These are phyloP conservation scores for Mycena crocata DNA, from an alignment of 768 basidiomycete genomes.

Conservation along the genomic window DNA sequence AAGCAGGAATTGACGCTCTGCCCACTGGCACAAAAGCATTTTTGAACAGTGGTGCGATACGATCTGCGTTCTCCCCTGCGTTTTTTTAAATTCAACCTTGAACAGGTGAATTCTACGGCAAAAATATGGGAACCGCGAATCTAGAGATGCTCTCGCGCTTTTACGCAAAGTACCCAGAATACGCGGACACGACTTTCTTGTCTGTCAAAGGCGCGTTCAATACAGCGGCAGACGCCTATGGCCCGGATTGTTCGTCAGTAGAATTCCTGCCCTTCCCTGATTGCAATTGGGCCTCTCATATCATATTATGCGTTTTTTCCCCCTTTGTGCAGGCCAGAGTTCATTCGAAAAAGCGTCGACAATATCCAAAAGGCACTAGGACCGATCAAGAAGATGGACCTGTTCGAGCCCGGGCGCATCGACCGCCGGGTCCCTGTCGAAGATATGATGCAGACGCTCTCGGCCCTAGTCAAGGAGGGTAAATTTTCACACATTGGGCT, in stretches of 20 bases:
- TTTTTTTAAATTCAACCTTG: too few relatives aligned
- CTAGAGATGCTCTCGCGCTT: slow-evolving; percentile 62
- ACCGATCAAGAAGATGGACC: slow-evolving; percentile 66
- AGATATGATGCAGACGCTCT: slow-evolving; percentile 54
- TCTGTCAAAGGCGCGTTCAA: slow-evolving; percentile 47
- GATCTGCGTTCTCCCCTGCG: too few relatives aligned
- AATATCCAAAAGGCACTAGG: slow-evolving; percentile 57
- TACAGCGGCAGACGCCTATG: not conserved
- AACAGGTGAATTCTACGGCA: slow-evolving; percentile 24
- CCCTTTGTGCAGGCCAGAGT: slow-evolving; percentile 2
- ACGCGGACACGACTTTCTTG: slow-evolving; percentile 49
- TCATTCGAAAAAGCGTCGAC: slow-evolving; percentile 51
- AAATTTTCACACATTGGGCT: slow-evolving; percentile 70
- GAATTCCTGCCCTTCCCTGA: not conserved
- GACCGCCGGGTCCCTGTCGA: slow-evolving; percentile 59
- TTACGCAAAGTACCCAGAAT: slow-evolving; percentile 55
- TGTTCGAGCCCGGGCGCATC: slow-evolving; percentile 66
- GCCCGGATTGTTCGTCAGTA: slow-evolving; percentile 29
- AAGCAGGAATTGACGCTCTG: slow-evolving; percentile 57
- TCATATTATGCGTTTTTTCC: too few relatives aligned
- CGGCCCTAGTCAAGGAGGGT: slow-evolving; percentile 63
- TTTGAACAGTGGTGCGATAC: slow-evolving; percentile 53
- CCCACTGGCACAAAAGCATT: slow-evolving; percentile 60
- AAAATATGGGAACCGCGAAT: slow-evolving; percentile 12
- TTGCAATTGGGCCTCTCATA: too few relatives aligned